phyloP scores from a whole-genome alignment of 176 grass and related monocot genomes.

The Carex pumila region DNA sequence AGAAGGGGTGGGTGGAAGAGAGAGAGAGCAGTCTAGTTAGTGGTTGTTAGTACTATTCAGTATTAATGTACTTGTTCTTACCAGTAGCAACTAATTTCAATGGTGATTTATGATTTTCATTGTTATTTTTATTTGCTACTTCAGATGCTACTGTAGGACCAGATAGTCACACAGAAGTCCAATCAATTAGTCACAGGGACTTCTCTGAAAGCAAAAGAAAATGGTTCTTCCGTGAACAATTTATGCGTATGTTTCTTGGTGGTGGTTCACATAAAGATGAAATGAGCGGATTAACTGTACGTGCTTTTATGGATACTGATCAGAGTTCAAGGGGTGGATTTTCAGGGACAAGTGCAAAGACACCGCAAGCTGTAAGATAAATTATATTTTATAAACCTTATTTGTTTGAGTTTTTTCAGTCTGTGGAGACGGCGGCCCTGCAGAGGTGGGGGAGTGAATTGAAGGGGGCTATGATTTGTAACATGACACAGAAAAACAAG shows the following conservation, averaged over 20 bases:
- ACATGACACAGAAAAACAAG: background rate
- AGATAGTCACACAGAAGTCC: conserved; percentile 12
- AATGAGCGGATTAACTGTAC: conserved; percentile 20
- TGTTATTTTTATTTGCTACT: background rate
- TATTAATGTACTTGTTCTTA: background rate
- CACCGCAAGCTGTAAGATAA: conserved; percentile 5
- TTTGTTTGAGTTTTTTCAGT: background rate
- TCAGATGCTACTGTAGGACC: conserved; percentile 38
- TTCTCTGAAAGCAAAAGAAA: conserved; percentile 37
- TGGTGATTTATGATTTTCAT: background rate
- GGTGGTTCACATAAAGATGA: conserved; percentile 13
- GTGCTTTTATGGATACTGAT: conserved; percentile 24
- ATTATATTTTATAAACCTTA: background rate
- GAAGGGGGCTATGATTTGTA: background rate
- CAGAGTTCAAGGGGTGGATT: conserved; percentile 35
- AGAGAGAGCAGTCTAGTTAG: background rate
- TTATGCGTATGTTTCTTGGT: conserved; percentile 22
- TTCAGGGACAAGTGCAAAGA: conserved; percentile 29
- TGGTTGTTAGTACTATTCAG: background rate
- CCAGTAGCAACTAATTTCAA: background rate
- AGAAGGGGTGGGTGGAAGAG: background rate
- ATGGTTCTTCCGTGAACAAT: conserved; percentile 35
- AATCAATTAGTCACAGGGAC: conserved; percentile 44
- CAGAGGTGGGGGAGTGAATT: background rate
- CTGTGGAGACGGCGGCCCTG: background rate